A percentile compares a stretch with the other conserved stretches of the same genome.
Conservation (phyloP, 257 asterid genomes). For the Solanum paucissectum region DNA sequence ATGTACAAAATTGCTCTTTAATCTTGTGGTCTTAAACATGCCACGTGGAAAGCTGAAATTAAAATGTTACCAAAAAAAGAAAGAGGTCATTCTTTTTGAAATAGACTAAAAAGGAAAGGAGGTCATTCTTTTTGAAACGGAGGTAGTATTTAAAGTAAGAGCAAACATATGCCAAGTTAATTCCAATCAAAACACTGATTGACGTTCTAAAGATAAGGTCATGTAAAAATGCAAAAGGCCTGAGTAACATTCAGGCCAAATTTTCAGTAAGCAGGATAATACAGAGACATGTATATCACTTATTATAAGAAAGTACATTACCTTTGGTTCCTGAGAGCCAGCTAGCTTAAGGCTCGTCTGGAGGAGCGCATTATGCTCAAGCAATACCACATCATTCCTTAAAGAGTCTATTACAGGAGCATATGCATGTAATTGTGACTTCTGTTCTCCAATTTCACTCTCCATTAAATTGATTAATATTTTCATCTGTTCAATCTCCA, state of each 20-base stretch:
- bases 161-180: background rate
- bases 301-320: constrained; percentile 10
- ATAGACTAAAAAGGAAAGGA: too few species aligned
- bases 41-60: too few species aligned
- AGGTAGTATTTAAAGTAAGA: background rate
- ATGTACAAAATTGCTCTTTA: too few species aligned
- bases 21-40: too few species aligned
- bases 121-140: too few species aligned
- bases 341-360: constrained; percentile 26
- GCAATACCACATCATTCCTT: constrained; percentile 48
- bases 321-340: constrained; percentile 44
- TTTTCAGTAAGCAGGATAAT: background rate
- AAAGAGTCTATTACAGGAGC: constrained; percentile 48
- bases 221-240: background rate
- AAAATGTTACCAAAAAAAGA: too few species aligned
- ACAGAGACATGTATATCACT: background rate
- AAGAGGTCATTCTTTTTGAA: too few species aligned
- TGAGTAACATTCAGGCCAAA: background rate
- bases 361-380: constrained; percentile 48
- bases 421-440: constrained; percentile 40
- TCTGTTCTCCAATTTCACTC: constrained; percentile 40
- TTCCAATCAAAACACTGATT: background rate
- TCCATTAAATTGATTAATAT: constrained; percentile 41
- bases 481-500: constrained; percentile 53
- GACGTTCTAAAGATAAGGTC: background rate